Conservation (phyloP, 768 basidiomycete genomes). For the Thelephora aurantiotincta region DNA sequence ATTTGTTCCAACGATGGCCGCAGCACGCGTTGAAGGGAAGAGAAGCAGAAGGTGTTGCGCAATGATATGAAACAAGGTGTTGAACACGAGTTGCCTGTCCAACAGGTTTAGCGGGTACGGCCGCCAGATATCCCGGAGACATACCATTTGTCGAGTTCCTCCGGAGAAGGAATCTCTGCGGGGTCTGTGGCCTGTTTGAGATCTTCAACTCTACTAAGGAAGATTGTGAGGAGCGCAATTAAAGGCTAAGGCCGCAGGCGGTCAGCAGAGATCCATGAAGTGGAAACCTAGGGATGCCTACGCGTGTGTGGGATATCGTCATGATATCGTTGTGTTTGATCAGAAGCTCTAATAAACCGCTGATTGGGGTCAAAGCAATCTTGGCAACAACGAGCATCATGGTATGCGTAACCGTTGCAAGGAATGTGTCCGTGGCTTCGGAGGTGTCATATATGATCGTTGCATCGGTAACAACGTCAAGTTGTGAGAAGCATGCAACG, state of each 20-base stretch:
- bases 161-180: conserved; percentile 43
- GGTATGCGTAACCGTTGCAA: conserved; percentile 75
- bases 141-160: conserved; percentile 75
- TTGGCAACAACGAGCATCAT: conserved; percentile 72
- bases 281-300: conserved; percentile 22
- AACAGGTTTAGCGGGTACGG: conserved; percentile 3
- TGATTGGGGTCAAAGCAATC: conserved; percentile 68
- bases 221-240: conserved; percentile 76
- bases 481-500: conserved; percentile 86
- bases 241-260: conserved; percentile 52
- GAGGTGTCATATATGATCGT: conserved; percentile 49
- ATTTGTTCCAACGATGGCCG: conserved; percentile 23
- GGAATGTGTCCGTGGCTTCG: conserved; percentile 73
- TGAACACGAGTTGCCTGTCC: conserved; percentile 73
- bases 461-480: conserved; percentile 80
- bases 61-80: conserved; percentile 73
- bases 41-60: conserved; percentile 62
- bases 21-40: conserved; percentile 78
- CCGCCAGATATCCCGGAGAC: conserved; percentile 3
- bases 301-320: conserved; percentile 65
- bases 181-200: conserved; percentile 55
- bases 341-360: conserved; percentile 74
- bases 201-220: conserved; percentile 86
- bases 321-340: conserved; percentile 68
- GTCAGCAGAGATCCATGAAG: conserved; percentile 5